A percentile compares a stretch with the other conserved stretches of the same genome.
Conservation (phyloP, 2,329 filamentous ascomycete genomes). For the Penicillium rolfsii region DNA sequence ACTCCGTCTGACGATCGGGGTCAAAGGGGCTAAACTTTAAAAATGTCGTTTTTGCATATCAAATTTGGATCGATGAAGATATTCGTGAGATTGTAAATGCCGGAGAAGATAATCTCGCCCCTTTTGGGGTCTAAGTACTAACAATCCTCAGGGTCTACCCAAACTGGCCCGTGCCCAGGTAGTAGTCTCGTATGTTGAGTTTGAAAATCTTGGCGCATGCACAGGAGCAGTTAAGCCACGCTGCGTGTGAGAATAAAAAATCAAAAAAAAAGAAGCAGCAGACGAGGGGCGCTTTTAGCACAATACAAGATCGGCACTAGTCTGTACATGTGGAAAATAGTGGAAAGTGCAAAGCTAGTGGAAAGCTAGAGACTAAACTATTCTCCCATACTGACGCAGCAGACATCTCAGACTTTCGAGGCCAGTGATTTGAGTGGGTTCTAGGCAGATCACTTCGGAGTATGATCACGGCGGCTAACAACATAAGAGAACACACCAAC, state of each 20-base stretch:
- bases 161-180: background rate
- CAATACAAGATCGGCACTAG: background rate
- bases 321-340: background rate
- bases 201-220: background rate
- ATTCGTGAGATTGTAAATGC: background rate
- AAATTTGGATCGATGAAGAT: background rate
- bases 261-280: no score
- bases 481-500: background rate
- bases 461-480: background rate
- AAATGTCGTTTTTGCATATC: background rate
- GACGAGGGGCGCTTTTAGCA: background rate
- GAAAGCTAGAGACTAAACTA: background rate
- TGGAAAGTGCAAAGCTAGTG: no score
- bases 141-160: background rate
- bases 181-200: background rate
- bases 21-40: background rate
- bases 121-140: background rate
- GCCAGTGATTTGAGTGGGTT: background rate
- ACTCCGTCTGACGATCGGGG: background rate
- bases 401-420: no score
- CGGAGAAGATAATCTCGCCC: background rate
- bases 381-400: background rate
- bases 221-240: background rate
- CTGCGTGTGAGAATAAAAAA: no score
- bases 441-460: background rate